phyloP scores from a whole-genome alignment of 768 basidiomycete species.

The Guyanaporus albipodus region DNA sequence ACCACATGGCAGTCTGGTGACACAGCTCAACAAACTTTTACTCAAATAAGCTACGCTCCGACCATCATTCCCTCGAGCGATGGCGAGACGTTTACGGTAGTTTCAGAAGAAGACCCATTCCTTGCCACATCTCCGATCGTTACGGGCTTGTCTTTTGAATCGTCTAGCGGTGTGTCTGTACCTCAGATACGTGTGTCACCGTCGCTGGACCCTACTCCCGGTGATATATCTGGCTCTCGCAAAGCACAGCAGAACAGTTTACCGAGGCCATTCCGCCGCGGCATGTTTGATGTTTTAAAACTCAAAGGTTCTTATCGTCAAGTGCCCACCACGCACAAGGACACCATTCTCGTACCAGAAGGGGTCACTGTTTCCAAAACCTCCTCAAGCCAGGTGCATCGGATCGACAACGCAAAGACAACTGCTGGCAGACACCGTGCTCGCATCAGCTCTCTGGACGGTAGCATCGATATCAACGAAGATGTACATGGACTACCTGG shows the following conservation, averaged over 20 bases:
- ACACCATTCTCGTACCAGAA: not conserved
- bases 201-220: not conserved
- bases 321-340: not conserved
- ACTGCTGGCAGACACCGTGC: not conserved
- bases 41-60: constrained; percentile 3
- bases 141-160: not conserved
- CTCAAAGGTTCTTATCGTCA: constrained; percentile 6
- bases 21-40: not conserved
- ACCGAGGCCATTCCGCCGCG: constrained; percentile 17
- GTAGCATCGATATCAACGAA: not conserved
- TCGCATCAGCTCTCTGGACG: constrained; percentile 1
- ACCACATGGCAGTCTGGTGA: constrained; percentile 8
- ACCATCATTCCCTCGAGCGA: constrained; percentile 22
- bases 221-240: not conserved
- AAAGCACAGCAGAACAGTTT: not conserved
- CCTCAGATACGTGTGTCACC: constrained; percentile 6
- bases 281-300: constrained; percentile 23
- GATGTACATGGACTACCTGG: not conserved
- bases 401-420: not conserved
- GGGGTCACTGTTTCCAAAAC: not conserved
- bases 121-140: not conserved
- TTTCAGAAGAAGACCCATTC: constrained; percentile 25
- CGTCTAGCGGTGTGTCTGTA: not conserved
- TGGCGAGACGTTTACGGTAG: constrained; percentile 23
- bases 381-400: not conserved